Evolutionary conservation across 257 asterid species (phyloP), one percentile per base, ranked within the genome.

Genomic region (Anisodus tanguticus): DNA sequence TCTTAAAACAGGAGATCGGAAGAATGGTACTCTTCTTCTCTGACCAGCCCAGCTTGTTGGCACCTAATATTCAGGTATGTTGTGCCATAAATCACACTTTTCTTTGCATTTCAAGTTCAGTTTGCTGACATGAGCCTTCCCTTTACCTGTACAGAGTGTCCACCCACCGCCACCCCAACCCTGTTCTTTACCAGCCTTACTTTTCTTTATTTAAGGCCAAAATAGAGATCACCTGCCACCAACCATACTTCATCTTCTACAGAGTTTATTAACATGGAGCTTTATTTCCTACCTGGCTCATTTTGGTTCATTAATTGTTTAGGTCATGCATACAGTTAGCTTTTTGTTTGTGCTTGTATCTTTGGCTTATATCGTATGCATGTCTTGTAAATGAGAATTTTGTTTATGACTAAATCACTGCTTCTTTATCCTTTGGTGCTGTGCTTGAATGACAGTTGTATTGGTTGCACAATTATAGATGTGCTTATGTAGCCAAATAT

Each of bases 1-100:
- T 97, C 84, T 83, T 97, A 89, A 97, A 94, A 93, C 99, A 97
- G 89, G 99, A 97, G 91, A 97, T 97, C 39, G 98, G 99, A 88
- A 93, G 99, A 88, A 97, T 93, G 98, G 97, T 91, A 81, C 94
- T 97, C 77, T 97, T 97, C 91, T 97, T 97, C 84, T 92, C 98
- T 53, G 99, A 97, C 86, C 99, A 97, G 89, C 99, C 99, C 84
- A 97, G 98, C 90, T 86, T 97, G 86, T 88, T 97, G 89, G 99
- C 99, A 88, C 99, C 99, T 85, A 97, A 95, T 91, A 93, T 97
- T 87, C 99, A 97, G 99, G 99, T 97, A 64, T 66, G 37, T 66
- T 82, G 63, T 3, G 13, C 47, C 59, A 53, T 82, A 49, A 64
- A 26, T 49, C 60, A 62, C 49, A 81, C 77, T 13, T 62, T 47